A percentile compares a stretch with the other conserved stretches of the same genome.
Conservation (phyloP, 441 rosid species). For the Populus hybrid region DNA sequence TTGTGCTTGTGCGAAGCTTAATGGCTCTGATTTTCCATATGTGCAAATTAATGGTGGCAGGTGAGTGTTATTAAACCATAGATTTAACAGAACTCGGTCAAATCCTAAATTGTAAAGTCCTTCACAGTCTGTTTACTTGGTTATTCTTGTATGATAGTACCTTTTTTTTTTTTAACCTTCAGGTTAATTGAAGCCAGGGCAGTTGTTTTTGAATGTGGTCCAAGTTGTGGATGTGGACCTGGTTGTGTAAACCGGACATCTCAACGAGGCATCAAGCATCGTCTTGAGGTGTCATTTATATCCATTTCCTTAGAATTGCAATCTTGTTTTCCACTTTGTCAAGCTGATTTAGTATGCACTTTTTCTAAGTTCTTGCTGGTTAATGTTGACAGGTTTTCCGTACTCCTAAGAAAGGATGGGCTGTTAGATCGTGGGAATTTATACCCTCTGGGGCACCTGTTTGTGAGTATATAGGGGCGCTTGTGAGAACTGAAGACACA, state of each 20-base stretch:
- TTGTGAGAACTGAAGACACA: constrained; percentile 66
- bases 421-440: constrained; percentile 93
- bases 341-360: not conserved
- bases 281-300: constrained; percentile 67
- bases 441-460: constrained; percentile 91
- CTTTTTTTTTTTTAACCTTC: constrained; percentile 11
- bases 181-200: constrained; percentile 81
- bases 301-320: not conserved
- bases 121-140: not conserved
- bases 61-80: constrained; percentile 30
- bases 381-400: constrained; percentile 63
- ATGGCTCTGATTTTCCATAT: constrained; percentile 84
- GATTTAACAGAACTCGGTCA: not conserved
- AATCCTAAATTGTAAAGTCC: not conserved
- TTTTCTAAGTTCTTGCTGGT: not conserved
- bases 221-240: constrained; percentile 82
- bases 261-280: constrained; percentile 56
- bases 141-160: constrained; percentile 8
- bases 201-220: constrained; percentile 91
- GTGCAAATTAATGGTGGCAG: constrained; percentile 84
- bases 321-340: not conserved
- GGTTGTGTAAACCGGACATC: constrained; percentile 75
- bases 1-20: constrained; percentile 80
- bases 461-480: constrained; percentile 76
- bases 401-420: constrained; percentile 91